A percentile compares a stretch with the other conserved stretches of the same genome.
phyloP scores from a whole-genome alignment of 257 asterid genomes.

The Haberlea rhodopensis region DNA sequence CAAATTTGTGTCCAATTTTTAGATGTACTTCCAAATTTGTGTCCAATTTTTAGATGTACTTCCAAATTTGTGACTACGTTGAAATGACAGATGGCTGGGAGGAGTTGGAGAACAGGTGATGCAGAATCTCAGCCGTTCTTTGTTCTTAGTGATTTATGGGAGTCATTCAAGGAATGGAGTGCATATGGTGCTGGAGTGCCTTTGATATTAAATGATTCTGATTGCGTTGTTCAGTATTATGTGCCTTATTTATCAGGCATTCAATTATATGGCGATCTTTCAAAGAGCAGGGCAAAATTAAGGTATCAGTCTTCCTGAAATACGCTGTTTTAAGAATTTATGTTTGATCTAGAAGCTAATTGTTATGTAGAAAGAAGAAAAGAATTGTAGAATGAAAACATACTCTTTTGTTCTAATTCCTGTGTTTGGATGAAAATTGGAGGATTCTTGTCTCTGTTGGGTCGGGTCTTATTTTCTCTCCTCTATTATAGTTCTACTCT shows the following conservation, averaged over 20 bases:
- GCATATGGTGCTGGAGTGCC: conserved; percentile 98
- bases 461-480: too few relatives aligned
- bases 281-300: conserved; percentile 54
- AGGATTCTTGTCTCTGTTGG: too few relatives aligned
- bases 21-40: conserved; percentile 22
- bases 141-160: conserved; percentile 85
- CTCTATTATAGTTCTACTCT: too few relatives aligned
- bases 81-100: conserved; percentile 54
- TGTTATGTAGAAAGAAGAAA: background rate
- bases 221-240: conserved; percentile 73
- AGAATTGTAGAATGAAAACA: background rate
- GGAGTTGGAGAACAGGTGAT: conserved; percentile 67
- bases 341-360: background rate
- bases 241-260: conserved; percentile 92
- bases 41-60: conserved; percentile 12
- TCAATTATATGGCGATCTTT: conserved; percentile 65
- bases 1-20: conserved; percentile 19
- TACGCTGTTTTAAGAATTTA: conserved; percentile 2
- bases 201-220: conserved; percentile 64
- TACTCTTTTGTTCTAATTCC: too few relatives aligned
- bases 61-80: conserved; percentile 2
- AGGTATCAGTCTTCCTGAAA: conserved; percentile 47
- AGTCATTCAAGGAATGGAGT: conserved; percentile 92
- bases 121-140: conserved; percentile 64
- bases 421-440: too few relatives aligned